phyloP scores from a whole-genome alignment of 176 grass and related monocot genomes.

The Dendrocalamus sinicus region DNA sequence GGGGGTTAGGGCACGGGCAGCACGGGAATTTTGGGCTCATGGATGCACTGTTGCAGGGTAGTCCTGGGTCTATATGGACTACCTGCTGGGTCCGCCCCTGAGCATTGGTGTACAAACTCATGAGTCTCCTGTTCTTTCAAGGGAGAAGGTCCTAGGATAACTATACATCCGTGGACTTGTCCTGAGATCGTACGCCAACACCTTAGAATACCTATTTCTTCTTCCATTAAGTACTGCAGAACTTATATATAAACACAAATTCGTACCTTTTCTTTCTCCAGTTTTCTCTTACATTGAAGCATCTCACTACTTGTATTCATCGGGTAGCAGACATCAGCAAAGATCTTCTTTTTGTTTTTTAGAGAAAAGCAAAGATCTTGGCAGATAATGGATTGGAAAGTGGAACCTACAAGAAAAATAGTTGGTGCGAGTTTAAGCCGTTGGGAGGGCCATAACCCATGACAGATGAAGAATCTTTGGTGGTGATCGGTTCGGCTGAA shows the following conservation, averaged over 20 bases:
- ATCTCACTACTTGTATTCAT: background rate
- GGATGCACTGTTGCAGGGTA: too few relatives aligned
- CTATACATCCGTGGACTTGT: background rate
- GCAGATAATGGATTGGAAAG: background rate
- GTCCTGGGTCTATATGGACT: too few relatives aligned
- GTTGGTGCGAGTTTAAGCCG: conserved; percentile 3
- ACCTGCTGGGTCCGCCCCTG: too few relatives aligned
- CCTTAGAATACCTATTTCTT: background rate
- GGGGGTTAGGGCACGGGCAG: too few relatives aligned
- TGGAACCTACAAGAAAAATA: conserved; percentile 5
- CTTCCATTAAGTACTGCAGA: background rate
- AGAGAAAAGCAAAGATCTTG: too few relatives aligned
- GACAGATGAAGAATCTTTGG: background rate
- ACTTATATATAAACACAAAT: background rate
- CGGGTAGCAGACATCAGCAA: conserved; percentile 24
- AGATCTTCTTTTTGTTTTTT: background rate
- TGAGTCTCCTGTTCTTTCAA: background rate
- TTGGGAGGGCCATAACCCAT: conserved; percentile 13
- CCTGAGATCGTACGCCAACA: background rate
- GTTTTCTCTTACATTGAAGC: background rate
- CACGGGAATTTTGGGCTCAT: too few relatives aligned
- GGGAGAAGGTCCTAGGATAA: background rate
- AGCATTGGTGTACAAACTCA: conserved; percentile 15
- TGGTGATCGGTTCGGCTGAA: too few relatives aligned
- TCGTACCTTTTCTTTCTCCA: background rate